phyloP scores from a whole-genome alignment of 371 early-diverging fungal genomes.

The Haplosporangium sp. region DNA sequence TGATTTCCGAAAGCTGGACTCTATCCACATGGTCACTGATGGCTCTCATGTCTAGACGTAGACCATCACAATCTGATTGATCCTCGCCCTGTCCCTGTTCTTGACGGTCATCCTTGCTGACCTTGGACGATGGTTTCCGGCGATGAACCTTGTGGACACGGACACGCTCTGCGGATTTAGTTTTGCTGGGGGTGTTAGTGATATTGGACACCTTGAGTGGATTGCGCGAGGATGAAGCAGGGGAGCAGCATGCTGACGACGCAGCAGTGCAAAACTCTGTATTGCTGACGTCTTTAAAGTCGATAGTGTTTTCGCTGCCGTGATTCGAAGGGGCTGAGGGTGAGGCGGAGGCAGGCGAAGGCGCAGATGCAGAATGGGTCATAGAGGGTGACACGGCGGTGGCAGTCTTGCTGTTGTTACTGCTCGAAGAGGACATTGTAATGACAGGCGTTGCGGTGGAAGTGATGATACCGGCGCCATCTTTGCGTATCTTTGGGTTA shows the following conservation, averaged over 20 bases:
- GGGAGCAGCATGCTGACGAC: constrained; percentile 5
- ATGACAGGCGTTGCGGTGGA: constrained; percentile 32
- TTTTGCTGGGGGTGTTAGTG: neutral
- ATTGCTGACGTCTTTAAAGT: neutral
- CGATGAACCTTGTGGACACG: constrained; percentile 31
- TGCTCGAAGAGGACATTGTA: constrained; percentile 3
- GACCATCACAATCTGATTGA: neutral
- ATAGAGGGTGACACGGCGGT: neutral
- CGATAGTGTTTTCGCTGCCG: neutral
- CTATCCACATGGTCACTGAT: constrained; percentile 33
- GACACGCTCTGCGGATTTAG: constrained; percentile 15
- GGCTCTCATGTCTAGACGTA: constrained; percentile 5
- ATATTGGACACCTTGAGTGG: too few species aligned
- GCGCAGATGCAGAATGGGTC: neutral
- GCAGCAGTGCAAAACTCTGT: neutral
- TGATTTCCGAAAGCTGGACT: constrained; percentile 19
- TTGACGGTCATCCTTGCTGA: too few species aligned
- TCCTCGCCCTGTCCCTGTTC: neutral
- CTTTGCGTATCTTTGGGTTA: constrained; percentile 37
- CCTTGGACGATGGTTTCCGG: constrained; percentile 17
- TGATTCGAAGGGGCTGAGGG: neutral
- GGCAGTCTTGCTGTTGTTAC: constrained; percentile 1
- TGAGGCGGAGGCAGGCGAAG: constrained; percentile 1
- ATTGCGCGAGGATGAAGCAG: neutral
- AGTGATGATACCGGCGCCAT: constrained; percentile 39